These are phyloP conservation scores for Euphorbia celastroides DNA, from an alignment of 441 rosid genomes.

Conservation along the genomic window DNA sequence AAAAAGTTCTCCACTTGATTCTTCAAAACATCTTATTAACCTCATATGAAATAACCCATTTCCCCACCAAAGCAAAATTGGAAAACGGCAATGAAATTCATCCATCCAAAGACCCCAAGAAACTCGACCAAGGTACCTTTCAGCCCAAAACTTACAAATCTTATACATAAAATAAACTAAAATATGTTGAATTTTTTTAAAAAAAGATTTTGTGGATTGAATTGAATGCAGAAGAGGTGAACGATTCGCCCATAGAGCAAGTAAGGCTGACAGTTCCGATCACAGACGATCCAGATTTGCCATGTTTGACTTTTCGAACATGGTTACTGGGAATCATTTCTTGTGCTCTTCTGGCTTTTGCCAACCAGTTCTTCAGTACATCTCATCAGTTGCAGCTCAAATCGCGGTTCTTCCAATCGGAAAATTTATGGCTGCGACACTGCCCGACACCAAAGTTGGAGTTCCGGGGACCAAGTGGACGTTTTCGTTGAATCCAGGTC, in stretches of 20 bases:
- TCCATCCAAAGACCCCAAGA: slow-evolving; percentile 1
- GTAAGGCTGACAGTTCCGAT: slow-evolving; percentile 39
- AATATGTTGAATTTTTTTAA: too few species aligned
- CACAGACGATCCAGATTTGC: slow-evolving; percentile 40
- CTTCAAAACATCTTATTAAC: neutral
- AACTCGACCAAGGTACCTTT: neutral
- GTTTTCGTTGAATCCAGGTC: slow-evolving; percentile 43
- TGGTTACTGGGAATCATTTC: slow-evolving; percentile 38
- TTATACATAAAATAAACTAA: too few species aligned
- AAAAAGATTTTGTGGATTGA: neutral
- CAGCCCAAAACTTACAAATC: too few species aligned
- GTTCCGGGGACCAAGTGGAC: slow-evolving; percentile 31
- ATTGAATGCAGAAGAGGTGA: slow-evolving; percentile 25
- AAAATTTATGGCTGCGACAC: slow-evolving; percentile 41
- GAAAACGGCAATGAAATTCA: neutral
- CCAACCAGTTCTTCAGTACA: slow-evolving; percentile 37
- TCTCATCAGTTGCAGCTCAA: slow-evolving; percentile 38
- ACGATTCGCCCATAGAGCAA: slow-evolving; percentile 40
- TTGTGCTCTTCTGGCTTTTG: slow-evolving; percentile 34
- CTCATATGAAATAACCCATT: neutral
- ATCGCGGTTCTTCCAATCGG: slow-evolving; percentile 44
- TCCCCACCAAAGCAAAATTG: neutral
- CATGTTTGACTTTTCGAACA: slow-evolving; percentile 43
- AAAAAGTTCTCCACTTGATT: neutral
- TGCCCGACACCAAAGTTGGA: slow-evolving; percentile 18